Evolutionary conservation across 1,284 basidiomycete genomes (phyloP), one percentile per base, ranked within the genome.

Genomic region (Ganoderma multipileum): DNA sequence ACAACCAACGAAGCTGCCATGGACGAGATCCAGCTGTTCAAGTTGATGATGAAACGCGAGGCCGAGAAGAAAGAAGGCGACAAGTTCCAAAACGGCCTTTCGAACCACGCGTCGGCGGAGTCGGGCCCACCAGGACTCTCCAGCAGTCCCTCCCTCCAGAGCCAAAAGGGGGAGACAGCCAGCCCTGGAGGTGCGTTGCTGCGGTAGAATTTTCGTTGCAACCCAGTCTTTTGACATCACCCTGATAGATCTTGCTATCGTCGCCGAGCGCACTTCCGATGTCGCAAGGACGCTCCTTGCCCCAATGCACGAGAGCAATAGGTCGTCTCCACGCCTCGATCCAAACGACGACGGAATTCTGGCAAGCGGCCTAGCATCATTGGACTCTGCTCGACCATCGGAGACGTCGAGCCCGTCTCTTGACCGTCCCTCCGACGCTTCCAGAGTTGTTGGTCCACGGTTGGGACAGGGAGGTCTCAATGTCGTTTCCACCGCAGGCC

Each of bases 1-100:
- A n/a, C 33, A 36, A 82, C 78, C 23, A 33, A 73, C 14, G 78
- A 80, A 8, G 68, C 72, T 52, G 84, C 82, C 16, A 79, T 95
- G 69, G 94, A 96, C 78, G 94, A 95, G 79, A 95, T 96, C 55
- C 94, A 95, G 74, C 81, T 93, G 42, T 95, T 96, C 86, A 93
- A 92, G 75, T 77, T 93, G 75, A 84, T 95, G 83, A 95, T 96
- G 92, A 92, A 91, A 79, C 84, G 88, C 72, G 94, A 94, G 74
- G 89, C 92, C 70, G 89, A 91, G 73, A 92, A 90, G 79, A 91
- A 87, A 75, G 86, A 84, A 72, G 74, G 74, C 6, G 86, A 85
- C 23, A 75, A 76, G 52, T 20, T 57, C 3, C 68, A 67, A 38
- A 73, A 72, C 36, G 71, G 72, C 26, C 58, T 64, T 28, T 55